Percentiles rank a stretch among this genome's conserved stretches.
Conservation (phyloP, 1,284 basidiomycete species). For the Xerocomus nothofagi region DNA sequence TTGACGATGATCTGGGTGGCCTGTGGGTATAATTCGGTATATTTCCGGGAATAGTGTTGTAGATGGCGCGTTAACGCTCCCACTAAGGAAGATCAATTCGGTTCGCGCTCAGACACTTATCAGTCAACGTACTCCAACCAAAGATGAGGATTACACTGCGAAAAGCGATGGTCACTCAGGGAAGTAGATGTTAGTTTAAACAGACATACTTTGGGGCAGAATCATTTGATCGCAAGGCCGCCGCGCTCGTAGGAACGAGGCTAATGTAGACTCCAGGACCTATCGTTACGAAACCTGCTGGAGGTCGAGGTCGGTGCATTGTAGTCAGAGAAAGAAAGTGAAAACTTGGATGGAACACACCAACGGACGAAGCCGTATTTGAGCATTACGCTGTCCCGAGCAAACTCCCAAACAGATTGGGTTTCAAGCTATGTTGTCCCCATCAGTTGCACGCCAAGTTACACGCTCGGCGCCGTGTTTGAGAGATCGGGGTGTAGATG, state of each 20-base stretch:
- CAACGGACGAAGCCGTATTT: too few species aligned
- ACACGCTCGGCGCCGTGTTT: too few species aligned
- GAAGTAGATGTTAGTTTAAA: neutral
- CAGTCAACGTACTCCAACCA: constrained; percentile 47
- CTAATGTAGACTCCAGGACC: constrained; percentile 26
- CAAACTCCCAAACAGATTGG: too few species aligned
- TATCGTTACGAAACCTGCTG: constrained; percentile 24
- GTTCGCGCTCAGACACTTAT: neutral
- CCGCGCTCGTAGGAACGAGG: neutral
- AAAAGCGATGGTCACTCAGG: neutral
- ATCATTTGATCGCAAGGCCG: constrained; percentile 1
- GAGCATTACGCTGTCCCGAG: too few species aligned
- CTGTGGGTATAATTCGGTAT: constrained; percentile 47
- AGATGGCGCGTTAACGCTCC: constrained; percentile 50
- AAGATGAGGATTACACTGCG: constrained; percentile 48
- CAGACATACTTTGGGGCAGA: constrained; percentile 22
- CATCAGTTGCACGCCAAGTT: too few species aligned
- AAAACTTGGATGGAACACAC: too few species aligned
- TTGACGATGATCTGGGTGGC: constrained; percentile 50
- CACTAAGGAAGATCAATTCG: constrained; percentile 40
- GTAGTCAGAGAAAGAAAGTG: neutral
- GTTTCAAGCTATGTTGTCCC: too few species aligned
- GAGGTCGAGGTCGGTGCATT: constrained; percentile 19
- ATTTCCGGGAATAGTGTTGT: constrained; percentile 48
- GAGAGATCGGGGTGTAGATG: too few species aligned